Evolutionary conservation across 768 basidiomycete species (phyloP), one percentile per base, ranked within the genome.

Genomic region (Termitomyces sp.): DNA sequence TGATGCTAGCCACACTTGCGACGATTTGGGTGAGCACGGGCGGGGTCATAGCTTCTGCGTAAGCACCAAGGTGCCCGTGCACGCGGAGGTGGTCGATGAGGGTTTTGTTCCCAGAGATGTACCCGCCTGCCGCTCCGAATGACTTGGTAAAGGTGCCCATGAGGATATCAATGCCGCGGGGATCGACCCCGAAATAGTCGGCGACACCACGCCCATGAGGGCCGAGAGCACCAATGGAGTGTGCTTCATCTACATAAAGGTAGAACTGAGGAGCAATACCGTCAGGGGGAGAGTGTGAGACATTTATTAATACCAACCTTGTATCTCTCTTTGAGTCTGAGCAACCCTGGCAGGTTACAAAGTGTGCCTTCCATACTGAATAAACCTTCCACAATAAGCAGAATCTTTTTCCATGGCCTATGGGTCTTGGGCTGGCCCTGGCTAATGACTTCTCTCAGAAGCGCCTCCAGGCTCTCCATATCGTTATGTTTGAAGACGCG

Each of bases 61-160:
- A 98, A 22, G 86, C 73, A 36, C 90, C 88, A 0, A 92, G 85
- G 71, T 96, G 88, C 1, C 91, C 91, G 50, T 85, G 83, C 24
- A 94, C 69, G 15, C 96, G 91, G 8, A 99, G 82, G 6, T 87
- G 80, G 66, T 94, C 89, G 65, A 98, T 89, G 62, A 96, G 78
- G 2, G 78, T 73, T 69, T 92, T 95, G 66, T 77, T 86, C 7
- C 95, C 96, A 4, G 96, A 83, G 63, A 99, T 89, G 76, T 98
- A 98, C 3, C 97, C 96, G 50, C 96, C 96, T 0, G 95, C 90
- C 0, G 94, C 91, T 58, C 93, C 94, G 68, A 96, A 96, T 0
- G 92, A 93, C 73, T 93, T 94, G 28, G 96, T 99, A 74, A 99
- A 97, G 0, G 97, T 99, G 53, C 97, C 97, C 97, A 99, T 99